phyloP scores from a whole-genome alignment of 768 basidiomycete species.

The Termitomyces sp. region DNA sequence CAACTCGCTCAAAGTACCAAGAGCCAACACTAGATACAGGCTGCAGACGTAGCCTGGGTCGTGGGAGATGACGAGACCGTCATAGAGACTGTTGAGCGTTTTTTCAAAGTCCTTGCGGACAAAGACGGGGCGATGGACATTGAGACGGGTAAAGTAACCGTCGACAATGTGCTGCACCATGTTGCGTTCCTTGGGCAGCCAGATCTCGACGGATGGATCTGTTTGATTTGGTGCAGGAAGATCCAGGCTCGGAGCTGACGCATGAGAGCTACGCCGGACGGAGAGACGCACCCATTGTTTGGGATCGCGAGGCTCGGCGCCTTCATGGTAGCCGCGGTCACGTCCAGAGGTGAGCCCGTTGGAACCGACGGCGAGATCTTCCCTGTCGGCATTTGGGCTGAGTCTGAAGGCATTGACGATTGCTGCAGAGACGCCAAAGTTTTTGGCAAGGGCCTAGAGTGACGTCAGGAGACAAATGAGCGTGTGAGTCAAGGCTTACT shows the following conservation, averaged over 20 bases:
- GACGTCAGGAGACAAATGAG: background rate
- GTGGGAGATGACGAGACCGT: slow-evolving; percentile 39
- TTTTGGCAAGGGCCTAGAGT: slow-evolving; percentile 61
- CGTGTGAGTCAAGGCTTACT: slow-evolving; percentile 22
- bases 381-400: slow-evolving; percentile 46
- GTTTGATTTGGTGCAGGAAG: slow-evolving; percentile 24
- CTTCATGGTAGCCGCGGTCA: slow-evolving; percentile 51
- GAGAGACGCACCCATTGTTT: slow-evolving; percentile 56
- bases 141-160: slow-evolving; percentile 73
- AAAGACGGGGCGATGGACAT: slow-evolving; percentile 76
- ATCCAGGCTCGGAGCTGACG: slow-evolving; percentile 29
- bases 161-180: slow-evolving; percentile 60
- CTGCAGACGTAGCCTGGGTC: slow-evolving; percentile 81
- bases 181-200: slow-evolving; percentile 73
- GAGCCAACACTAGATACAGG: slow-evolving; percentile 70
- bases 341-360: slow-evolving; percentile 66
- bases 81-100: slow-evolving; percentile 62
- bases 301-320: slow-evolving; percentile 54
- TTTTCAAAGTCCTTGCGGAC: slow-evolving; percentile 63
- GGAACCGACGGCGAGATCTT: slow-evolving; percentile 76
- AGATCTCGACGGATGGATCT: slow-evolving; percentile 43
- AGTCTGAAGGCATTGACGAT: slow-evolving; percentile 66
- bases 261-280: slow-evolving; percentile 42
- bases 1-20: slow-evolving; percentile 79
- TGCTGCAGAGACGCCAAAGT: slow-evolving; percentile 69